Percentiles rank a stretch among this genome's conserved stretches.
Conservation (phyloP, 2,329 filamentous ascomycete species). For the Colletotrichum phormii region DNA sequence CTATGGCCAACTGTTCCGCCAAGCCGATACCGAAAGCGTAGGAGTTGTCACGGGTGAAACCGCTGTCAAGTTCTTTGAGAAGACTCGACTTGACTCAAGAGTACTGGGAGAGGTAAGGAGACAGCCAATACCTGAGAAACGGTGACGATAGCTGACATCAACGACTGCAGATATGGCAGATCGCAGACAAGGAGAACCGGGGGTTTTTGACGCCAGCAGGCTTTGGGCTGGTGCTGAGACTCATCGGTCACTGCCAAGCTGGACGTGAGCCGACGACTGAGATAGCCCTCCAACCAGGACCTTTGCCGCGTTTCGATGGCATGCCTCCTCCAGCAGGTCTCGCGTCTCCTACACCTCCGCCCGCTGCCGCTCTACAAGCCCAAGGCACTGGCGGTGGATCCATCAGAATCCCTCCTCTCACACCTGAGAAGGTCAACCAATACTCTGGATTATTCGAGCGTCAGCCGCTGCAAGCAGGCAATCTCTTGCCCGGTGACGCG, state of each 20-base stretch:
- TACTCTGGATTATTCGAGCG: slow-evolving; percentile 93
- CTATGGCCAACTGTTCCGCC: slow-evolving; percentile 92
- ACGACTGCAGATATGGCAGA: slow-evolving; percentile 89
- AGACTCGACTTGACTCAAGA: slow-evolving; percentile 87
- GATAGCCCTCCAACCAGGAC: slow-evolving; percentile 85
- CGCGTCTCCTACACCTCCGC: slow-evolving; percentile 57
- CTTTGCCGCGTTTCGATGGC: slow-evolving; percentile 93
- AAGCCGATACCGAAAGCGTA: slow-evolving; percentile 90
- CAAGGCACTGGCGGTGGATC: slow-evolving; percentile 73
- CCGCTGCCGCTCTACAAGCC: slow-evolving; percentile 61
- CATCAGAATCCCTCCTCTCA: slow-evolving; percentile 88
- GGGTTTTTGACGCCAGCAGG: slow-evolving; percentile 92
- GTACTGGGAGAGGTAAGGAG: slow-evolving; percentile 83
- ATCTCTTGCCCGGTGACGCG: slow-evolving; percentile 81
- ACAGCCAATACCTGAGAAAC: not conserved
- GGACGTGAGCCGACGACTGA: slow-evolving; percentile 84
- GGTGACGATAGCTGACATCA: slow-evolving; percentile 3
- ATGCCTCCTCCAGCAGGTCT: slow-evolving; percentile 54
- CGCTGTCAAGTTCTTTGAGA: slow-evolving; percentile 97
- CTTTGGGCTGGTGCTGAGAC: slow-evolving; percentile 90
- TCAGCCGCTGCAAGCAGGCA: slow-evolving; percentile 80
- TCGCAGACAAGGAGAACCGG: slow-evolving; percentile 96
- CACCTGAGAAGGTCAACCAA: slow-evolving; percentile 88
- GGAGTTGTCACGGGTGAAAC: slow-evolving; percentile 96
- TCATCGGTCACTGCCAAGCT: slow-evolving; percentile 96